These are phyloP conservation scores for Bruguiera sexangula DNA, from an alignment of 345 rosid genomes.

Conservation along the genomic window DNA sequence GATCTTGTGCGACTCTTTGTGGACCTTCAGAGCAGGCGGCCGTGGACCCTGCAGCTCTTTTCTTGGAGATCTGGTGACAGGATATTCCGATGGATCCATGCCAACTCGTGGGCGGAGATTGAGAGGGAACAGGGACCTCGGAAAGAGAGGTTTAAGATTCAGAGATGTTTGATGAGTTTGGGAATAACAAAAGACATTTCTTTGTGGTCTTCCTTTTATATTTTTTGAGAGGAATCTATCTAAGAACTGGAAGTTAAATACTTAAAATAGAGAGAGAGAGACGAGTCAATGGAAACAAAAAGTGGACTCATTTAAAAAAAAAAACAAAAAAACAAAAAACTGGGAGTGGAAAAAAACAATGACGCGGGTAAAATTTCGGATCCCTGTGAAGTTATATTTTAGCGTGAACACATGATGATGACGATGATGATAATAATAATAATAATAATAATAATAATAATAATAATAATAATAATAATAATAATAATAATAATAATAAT, in stretches of 20 bases:
- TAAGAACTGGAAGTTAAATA: slow-evolving; percentile 1
- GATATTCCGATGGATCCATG: slow-evolving; percentile 43
- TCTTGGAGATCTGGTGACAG: slow-evolving; percentile 53
- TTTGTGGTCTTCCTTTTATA: neutral
- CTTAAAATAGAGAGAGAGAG: slow-evolving; percentile 8
- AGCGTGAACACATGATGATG: neutral
- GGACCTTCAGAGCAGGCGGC: slow-evolving; percentile 65
- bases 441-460: neutral
- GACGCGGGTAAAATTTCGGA: slow-evolving; percentile 18
- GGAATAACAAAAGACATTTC: slow-evolving; percentile 16
- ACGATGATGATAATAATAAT: no score
- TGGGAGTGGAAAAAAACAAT: neutral
- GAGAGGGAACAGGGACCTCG: neutral
- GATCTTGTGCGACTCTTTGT: slow-evolving; percentile 79
- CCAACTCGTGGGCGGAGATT: neutral
- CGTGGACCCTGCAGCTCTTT: slow-evolving; percentile 79
- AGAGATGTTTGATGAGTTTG: neutral
- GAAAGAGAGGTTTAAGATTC: neutral
- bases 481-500: neutral
- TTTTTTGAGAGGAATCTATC: neutral
- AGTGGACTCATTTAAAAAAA: neutral
- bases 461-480: neutral
- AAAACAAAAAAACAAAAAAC: neutral
- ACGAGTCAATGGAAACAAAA: slow-evolving; percentile 28
- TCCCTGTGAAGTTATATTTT: neutral